Conservation (phyloP, 331 rosid species). For the Spiraea crenata region DNA sequence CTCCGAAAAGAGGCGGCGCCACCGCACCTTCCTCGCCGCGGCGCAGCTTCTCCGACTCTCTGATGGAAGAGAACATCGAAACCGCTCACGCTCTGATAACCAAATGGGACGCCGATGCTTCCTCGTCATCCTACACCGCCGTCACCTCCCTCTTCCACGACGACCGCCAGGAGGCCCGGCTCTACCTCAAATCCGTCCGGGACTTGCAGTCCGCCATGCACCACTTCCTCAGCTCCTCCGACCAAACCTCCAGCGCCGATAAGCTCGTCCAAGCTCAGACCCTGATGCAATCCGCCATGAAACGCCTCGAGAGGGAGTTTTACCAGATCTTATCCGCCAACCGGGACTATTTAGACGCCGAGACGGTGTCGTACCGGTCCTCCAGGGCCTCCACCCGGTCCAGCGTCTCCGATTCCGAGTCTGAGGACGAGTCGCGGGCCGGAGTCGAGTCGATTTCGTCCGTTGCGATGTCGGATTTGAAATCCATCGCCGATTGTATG, state of each 20-base stretch:
- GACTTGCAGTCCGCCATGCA: slow-evolving; percentile 73
- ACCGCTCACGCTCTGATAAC: slow-evolving; percentile 48
- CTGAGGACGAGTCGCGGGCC: slow-evolving; percentile 42
- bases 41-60: slow-evolving; percentile 41
- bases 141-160: slow-evolving; percentile 45
- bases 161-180: slow-evolving; percentile 58
- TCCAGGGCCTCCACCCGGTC: slow-evolving; percentile 41
- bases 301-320: slow-evolving; percentile 66
- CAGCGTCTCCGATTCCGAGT: slow-evolving; percentile 51
- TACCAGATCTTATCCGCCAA: slow-evolving; percentile 44
- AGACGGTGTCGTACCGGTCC: slow-evolving; percentile 48
- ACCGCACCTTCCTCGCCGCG: slow-evolving; percentile 31
- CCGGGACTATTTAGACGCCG: slow-evolving; percentile 45
- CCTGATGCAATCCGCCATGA: slow-evolving; percentile 70
- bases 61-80: slow-evolving; percentile 64
- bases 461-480: slow-evolving; percentile 56
- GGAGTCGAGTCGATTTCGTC: slow-evolving; percentile 19
- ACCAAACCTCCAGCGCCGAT: slow-evolving; percentile 28
- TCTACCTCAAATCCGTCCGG: slow-evolving; percentile 51
- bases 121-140: slow-evolving; percentile 8
- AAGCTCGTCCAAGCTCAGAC: slow-evolving; percentile 45
- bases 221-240: slow-evolving; percentile 39
- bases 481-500: slow-evolving; percentile 72
- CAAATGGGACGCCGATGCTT: slow-evolving; percentile 45
- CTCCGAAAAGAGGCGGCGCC: slow-evolving; percentile 26